phyloP scores from a whole-genome alignment of 176 grass and related monocot genomes.

The bread wheat (Triticum aestivum) region DNA sequence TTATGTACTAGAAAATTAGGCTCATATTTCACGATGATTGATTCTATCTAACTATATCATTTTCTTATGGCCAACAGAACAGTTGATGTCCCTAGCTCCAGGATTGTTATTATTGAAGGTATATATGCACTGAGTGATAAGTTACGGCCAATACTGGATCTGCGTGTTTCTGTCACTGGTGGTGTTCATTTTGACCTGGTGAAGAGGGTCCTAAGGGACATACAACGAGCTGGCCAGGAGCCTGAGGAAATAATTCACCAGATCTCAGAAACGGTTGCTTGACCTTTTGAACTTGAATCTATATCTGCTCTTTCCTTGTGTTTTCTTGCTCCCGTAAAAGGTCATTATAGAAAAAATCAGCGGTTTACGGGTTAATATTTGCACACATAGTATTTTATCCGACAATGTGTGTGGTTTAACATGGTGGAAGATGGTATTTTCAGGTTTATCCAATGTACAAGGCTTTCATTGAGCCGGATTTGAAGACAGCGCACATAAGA shows the following conservation, averaged over 20 bases:
- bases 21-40: background rate
- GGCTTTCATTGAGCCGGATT: slow-evolving; percentile 95
- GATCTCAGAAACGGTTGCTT: slow-evolving; percentile 90
- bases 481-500: slow-evolving; percentile 91
- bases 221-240: slow-evolving; percentile 94
- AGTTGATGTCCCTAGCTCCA: slow-evolving; percentile 75
- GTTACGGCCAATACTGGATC: slow-evolving; percentile 71
- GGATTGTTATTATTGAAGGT: slow-evolving; percentile 92
- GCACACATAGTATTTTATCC: background rate
- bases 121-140: slow-evolving; percentile 96
- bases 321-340: background rate
- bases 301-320: slow-evolving; percentile 9
- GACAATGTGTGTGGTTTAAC: slow-evolving; percentile 12
- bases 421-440: slow-evolving; percentile 19
- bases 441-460: slow-evolving; percentile 99
- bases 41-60: slow-evolving; percentile 22
- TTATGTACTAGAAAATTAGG: slow-evolving; percentile 4
- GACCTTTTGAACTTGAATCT: slow-evolving; percentile 25
- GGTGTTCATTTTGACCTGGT: slow-evolving; percentile 99
- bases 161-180: slow-evolving; percentile 97
- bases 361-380: slow-evolving; percentile 9
- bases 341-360: slow-evolving; percentile 5
- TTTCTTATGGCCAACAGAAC: slow-evolving; percentile 62
- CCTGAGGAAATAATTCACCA: slow-evolving; percentile 99
- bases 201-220: slow-evolving; percentile 96